Evolutionary conservation across 2,329 filamentous ascomycete species (phyloP), one percentile per base, ranked within the genome.

Genomic region (Chaetomium sp.): DNA sequence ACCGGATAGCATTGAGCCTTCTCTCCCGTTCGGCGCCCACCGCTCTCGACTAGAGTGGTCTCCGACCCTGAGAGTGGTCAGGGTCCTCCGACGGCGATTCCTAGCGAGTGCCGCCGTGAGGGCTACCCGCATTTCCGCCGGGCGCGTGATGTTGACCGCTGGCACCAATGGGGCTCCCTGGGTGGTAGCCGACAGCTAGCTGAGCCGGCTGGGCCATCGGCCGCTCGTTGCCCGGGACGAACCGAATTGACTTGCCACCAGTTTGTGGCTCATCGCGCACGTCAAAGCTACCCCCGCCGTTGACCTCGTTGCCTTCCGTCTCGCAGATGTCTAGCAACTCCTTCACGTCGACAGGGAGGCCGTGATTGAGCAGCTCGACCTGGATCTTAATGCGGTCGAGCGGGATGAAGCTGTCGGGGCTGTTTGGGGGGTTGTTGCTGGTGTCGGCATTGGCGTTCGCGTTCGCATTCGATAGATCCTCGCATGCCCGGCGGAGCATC

Each of bases 271-370:
- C 79, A 41, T 79, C 76, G 58, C 79, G 80, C 60, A 88, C 78
- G 37, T 88, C 84, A 66, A 99, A 95, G 33, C 81, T 86, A n/a
- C 94, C 94, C 45, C 92, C 92, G 46, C 94, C 94, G 65, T 97
- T 97, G 57, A 86, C 83, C 2, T 76, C 69, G 65, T 87, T 95
- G 55, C 94, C 94, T 68, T 96, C 89, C 0, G 92, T 96, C 65
- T 97, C 92, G 69, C 89, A 94, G 56, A 95, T 86, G 55, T 88
- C 84, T 41, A 92, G 78, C 64, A 97, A 78, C 65, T 96, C 91
- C 33, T 78, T 66, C 76, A 83, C 70, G 61, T 76, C 69, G 76
- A 82, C 64, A 3, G 58, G 40, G 8, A 47, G 43, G 11, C 77
- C 71, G 56, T 86, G 80, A 53, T 77, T 77, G n/a, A 79, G 72